phyloP scores from a whole-genome alignment of 768 basidiomycete species.

The Cyathus striatus region DNA sequence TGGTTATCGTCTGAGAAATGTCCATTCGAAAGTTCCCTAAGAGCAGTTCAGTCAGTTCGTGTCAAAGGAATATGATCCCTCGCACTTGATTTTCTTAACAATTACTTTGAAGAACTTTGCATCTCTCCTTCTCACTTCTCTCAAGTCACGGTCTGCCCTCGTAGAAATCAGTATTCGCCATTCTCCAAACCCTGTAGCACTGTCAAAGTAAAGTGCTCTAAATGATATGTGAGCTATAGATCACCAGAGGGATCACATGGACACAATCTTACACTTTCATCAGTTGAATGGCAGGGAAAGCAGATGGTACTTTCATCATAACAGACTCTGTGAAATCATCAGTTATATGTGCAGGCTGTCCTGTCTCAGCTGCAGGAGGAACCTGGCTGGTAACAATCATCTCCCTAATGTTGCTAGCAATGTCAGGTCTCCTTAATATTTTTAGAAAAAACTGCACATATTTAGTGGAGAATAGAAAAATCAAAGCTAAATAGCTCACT shows the following conservation, averaged over 20 bases:
- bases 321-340: background rate
- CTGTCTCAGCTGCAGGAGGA: background rate
- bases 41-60: background rate
- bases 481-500: background rate
- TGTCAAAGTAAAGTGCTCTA: conserved; percentile 54
- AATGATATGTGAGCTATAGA: background rate
- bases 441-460: background rate
- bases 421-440: background rate
- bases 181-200: conserved; percentile 53
- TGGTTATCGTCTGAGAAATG: conserved; percentile 69
- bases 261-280: conserved; percentile 40
- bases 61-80: background rate
- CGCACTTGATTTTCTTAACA: conserved; percentile 66
- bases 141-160: conserved; percentile 43
- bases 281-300: conserved; percentile 41
- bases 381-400: background rate
- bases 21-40: conserved; percentile 64
- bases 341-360: background rate
- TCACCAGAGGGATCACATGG: background rate
- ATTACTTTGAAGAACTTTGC: conserved; percentile 44
- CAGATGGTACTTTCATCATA: conserved; percentile 7
- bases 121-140: conserved; percentile 40
- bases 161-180: conserved; percentile 58
- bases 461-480: background rate
- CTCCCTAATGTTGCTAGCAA: background rate